Evolutionary conservation across 176 grass and related monocot genomes (phyloP).

Genomic region (Oryza brachyantha): DNA sequence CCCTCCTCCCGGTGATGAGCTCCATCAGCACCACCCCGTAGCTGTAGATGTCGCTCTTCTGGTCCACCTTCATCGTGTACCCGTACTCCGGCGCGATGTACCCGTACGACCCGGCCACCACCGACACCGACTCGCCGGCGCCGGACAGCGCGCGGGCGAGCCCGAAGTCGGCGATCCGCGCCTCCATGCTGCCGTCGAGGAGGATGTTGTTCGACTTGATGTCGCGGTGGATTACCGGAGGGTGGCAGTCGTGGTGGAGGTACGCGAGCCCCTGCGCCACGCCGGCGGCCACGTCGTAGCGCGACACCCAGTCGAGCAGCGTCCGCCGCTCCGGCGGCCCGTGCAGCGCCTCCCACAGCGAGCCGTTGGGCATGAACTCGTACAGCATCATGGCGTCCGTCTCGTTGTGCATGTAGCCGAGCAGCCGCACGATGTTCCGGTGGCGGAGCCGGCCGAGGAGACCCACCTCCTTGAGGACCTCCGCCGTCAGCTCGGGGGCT

Average conservation of each 20-base stretch:
- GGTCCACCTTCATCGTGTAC: constrained; percentile 94
- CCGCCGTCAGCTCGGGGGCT: constrained; percentile 14
- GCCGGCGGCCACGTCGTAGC: constrained; percentile 79
- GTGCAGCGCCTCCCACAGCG: constrained; percentile 91
- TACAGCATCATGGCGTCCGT: constrained; percentile 87
- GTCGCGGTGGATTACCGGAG: constrained; percentile 86
- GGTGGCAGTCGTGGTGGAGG: constrained; percentile 96
- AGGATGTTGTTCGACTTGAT: constrained; percentile 98
- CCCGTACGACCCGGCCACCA: constrained; percentile 89
- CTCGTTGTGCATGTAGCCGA: constrained; percentile 82
- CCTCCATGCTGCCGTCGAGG: constrained; percentile 73
- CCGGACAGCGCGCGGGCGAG: constrained; percentile 58
- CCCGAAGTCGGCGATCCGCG: constrained; percentile 83
- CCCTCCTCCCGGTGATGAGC: constrained; percentile 63
- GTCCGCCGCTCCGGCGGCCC: constrained; percentile 32
- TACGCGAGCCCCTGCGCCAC: constrained; percentile 85
- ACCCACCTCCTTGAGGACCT: constrained; percentile 68
- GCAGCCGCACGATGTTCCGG: constrained; percentile 88
- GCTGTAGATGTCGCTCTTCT: constrained; percentile 99
- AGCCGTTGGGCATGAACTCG: constrained; percentile 98
- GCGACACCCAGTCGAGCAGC: constrained; percentile 75
- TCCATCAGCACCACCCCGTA: constrained; percentile 96
- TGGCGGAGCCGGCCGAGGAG: constrained; percentile 75
- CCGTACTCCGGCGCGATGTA: constrained; percentile 98
- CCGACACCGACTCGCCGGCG: constrained; percentile 62